phyloP scores from a whole-genome alignment of 1,284 basidiomycete species.

The Trichosporon sp. region DNA sequence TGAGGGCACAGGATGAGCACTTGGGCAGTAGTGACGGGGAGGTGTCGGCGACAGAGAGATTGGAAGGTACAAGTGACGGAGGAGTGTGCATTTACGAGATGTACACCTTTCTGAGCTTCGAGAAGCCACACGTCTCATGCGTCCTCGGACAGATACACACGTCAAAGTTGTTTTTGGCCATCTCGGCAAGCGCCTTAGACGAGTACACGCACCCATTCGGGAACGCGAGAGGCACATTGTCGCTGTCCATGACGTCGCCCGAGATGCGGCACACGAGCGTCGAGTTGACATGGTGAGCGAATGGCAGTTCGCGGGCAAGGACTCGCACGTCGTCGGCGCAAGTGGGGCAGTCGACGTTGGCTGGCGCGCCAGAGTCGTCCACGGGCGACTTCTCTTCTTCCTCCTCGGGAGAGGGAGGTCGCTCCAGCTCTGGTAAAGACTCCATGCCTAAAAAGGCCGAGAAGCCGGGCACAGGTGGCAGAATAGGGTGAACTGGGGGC shows the following conservation, averaged over 20 bases:
- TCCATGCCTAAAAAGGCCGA: slow-evolving; percentile 10
- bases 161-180: slow-evolving; percentile 65
- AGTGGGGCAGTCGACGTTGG: slow-evolving; percentile 85
- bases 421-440: slow-evolving; percentile 3
- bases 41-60: no score
- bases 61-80: no score
- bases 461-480: slow-evolving; percentile 11
- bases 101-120: slow-evolving; percentile 74
- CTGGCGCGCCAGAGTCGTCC: slow-evolving; percentile 27
- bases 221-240: slow-evolving; percentile 87
- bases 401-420: background rate
- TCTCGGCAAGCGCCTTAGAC: slow-evolving; percentile 74
- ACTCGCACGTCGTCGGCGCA: slow-evolving; percentile 71
- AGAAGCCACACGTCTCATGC: slow-evolving; percentile 59
- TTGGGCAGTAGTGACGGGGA: no score
- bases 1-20: no score
- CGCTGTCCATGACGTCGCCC: slow-evolving; percentile 89
- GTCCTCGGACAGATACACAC: slow-evolving; percentile 79
- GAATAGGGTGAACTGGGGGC: slow-evolving; percentile 30
- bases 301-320: slow-evolving; percentile 80
- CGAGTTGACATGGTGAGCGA: slow-evolving; percentile 89
- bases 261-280: slow-evolving; percentile 87
- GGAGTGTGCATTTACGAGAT: slow-evolving; percentile 33
- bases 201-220: slow-evolving; percentile 92
- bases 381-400: background rate